phyloP scores from a whole-genome alignment of 495 filamentous ascomycete genomes.

The Letharia columbiana region DNA sequence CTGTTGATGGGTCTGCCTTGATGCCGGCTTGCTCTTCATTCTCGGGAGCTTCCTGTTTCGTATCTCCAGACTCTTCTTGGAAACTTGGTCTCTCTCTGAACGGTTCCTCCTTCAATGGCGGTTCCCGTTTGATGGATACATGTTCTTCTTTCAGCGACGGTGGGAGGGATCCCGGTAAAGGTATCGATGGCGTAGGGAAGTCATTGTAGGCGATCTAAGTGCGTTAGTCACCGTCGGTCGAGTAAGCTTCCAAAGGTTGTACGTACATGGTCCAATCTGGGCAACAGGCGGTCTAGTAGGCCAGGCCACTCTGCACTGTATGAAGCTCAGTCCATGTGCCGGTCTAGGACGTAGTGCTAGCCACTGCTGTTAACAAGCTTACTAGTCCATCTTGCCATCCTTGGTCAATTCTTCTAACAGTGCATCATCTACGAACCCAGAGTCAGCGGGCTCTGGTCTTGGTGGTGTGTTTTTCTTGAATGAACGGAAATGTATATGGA shows the following conservation, averaged over 20 bases:
- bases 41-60: slow-evolving; percentile 3
- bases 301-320: slow-evolving; percentile 47
- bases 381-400: slow-evolving; percentile 65
- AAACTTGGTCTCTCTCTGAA: neutral
- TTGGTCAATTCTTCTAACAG: slow-evolving; percentile 53
- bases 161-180: slow-evolving; percentile 28
- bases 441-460: slow-evolving; percentile 9
- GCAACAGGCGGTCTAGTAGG: slow-evolving; percentile 43
- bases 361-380: slow-evolving; percentile 26
- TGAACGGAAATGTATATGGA: neutral
- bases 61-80: neutral
- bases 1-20: slow-evolving; percentile 18
- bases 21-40: slow-evolving; percentile 1
- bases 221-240: slow-evolving; percentile 13
- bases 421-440: slow-evolving; percentile 44
- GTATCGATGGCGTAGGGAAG: slow-evolving; percentile 41
- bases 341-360: neutral
- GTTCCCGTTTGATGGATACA: neutral
- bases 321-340: slow-evolving; percentile 23
- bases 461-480: neutral
- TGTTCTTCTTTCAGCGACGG: slow-evolving; percentile 24
- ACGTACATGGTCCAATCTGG: slow-evolving; percentile 46
- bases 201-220: slow-evolving; percentile 44
- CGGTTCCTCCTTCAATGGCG: slow-evolving; percentile 11
- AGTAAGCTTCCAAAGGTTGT: slow-evolving; percentile 2